Percentiles rank a stretch among this genome's conserved stretches.
Conservation (phyloP, 2,329 filamentous ascomycete genomes). For the Fusarium sp. region DNA sequence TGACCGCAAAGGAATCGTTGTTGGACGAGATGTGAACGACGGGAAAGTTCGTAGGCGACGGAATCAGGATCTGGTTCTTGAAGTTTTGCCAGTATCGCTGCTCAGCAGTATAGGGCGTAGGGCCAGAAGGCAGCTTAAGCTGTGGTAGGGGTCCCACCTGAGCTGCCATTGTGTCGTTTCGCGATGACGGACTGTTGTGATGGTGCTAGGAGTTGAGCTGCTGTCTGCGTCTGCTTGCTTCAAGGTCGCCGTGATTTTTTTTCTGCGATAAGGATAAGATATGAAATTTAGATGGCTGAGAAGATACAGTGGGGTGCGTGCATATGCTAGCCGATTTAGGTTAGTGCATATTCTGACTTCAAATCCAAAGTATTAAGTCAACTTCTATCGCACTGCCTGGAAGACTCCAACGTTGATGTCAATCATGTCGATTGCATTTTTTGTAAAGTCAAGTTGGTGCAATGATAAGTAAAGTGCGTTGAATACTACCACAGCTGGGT, state of each 20-base stretch:
- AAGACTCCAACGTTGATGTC: background rate
- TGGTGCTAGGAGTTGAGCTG: constrained; percentile 25
- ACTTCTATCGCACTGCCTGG: background rate
- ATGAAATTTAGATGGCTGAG: constrained; percentile 40
- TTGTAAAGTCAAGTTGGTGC: background rate
- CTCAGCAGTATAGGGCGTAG: constrained; percentile 86
- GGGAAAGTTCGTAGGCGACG: constrained; percentile 88
- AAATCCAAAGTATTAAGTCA: background rate
- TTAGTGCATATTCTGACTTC: background rate
- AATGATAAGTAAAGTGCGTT: background rate
- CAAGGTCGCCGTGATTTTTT: constrained; percentile 42
- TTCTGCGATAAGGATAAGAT: constrained; percentile 43
- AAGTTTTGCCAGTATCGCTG: constrained; percentile 97
- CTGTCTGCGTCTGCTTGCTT: background rate
- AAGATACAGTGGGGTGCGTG: constrained; percentile 4
- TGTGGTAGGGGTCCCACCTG: constrained; percentile 83
- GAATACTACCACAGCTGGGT: background rate
- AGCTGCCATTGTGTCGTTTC: constrained; percentile 75
- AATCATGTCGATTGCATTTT: background rate
- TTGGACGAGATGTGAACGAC: constrained; percentile 89
- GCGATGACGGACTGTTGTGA: constrained; percentile 32
- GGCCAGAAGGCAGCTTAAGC: constrained; percentile 84
- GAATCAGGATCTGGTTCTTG: constrained; percentile 88
- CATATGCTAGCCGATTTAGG: background rate
- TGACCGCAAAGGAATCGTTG: constrained; percentile 87